These are phyloP conservation scores for Aphanomyces cochlioides DNA, from an alignment of 352 stramenopile genomes.

Conservation along the genomic window DNA sequence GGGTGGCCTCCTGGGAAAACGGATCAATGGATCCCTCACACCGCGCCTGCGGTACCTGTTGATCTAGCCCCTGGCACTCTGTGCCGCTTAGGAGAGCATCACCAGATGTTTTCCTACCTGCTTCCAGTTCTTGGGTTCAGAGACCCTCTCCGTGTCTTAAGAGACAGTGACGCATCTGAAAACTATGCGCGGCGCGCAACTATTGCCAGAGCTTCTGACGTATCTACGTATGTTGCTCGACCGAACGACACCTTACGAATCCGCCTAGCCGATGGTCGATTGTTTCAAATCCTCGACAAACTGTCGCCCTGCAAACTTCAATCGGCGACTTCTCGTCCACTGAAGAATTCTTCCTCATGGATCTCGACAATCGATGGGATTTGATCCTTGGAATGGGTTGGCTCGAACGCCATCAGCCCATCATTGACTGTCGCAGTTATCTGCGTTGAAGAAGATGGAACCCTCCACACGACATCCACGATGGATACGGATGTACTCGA, in stretches of 20 bases:
- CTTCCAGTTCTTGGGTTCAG: neutral
- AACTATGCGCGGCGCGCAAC: conserved; percentile 36
- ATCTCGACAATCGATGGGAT: conserved; percentile 34
- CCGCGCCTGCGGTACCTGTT: conserved; percentile 9
- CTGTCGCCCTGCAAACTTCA: conserved; percentile 22
- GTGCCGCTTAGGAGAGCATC: no score
- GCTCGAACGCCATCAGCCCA: conserved; percentile 33
- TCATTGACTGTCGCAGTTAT: conserved; percentile 26
- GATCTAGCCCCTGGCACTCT: conserved; percentile 23
- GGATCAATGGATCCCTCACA: neutral
- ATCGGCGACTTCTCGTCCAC: conserved; percentile 32
- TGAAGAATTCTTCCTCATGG: conserved; percentile 38
- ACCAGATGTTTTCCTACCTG: no score
- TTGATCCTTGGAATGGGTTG: conserved; percentile 39
- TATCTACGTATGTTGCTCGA: neutral
- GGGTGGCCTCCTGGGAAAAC: no score
- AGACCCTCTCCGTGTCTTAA: conserved; percentile 17
- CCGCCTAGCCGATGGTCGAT: conserved; percentile 32
- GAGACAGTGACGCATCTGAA: conserved; percentile 34
- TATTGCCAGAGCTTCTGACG: neutral
- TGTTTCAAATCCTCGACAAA: conserved; percentile 21
- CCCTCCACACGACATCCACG: neutral
- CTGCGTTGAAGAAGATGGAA: neutral
- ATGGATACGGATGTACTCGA: neutral
- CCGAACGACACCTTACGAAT: conserved; percentile 25